A percentile compares a stretch with the other conserved stretches of the same genome.
Conservation (phyloP, 495 filamentous ascomycete species). For the Friedmanniomyces simplex region DNA sequence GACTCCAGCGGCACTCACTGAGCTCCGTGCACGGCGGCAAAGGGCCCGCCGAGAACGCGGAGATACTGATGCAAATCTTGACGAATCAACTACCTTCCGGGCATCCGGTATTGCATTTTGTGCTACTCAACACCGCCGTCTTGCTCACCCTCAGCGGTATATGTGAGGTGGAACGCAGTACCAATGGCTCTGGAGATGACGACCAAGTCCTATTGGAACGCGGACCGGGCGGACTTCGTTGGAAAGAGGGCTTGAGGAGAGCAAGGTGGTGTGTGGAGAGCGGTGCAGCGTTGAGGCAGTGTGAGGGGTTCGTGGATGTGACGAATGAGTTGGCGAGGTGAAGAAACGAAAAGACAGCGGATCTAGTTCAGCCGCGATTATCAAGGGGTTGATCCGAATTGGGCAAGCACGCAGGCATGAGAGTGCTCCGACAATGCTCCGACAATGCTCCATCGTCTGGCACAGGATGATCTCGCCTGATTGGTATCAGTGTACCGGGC, state of each 20-base stretch:
- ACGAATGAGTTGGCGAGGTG: conserved; percentile 22
- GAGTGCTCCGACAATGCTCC: too few species aligned
- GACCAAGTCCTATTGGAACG: conserved; percentile 64
- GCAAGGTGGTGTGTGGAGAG: conserved; percentile 76
- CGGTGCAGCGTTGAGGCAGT: conserved; percentile 66
- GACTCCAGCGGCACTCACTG: conserved; percentile 64
- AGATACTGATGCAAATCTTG: conserved; percentile 67
- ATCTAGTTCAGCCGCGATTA: too few species aligned
- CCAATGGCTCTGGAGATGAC: conserved; percentile 65
- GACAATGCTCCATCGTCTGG: too few species aligned
- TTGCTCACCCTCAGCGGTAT: conserved; percentile 72
- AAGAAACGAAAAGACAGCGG: too few species aligned
- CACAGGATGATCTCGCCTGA: too few species aligned
- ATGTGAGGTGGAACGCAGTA: conserved; percentile 69
- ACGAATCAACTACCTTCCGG: conserved; percentile 57
- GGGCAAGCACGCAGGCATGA: too few species aligned
- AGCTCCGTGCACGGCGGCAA: conserved; percentile 70
- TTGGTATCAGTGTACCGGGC: too few species aligned
- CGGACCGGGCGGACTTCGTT: conserved; percentile 73
- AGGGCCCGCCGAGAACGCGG: conserved; percentile 75
- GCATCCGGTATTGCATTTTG: conserved; percentile 84
- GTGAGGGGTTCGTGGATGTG: conserved; percentile 32
- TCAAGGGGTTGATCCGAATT: too few species aligned
- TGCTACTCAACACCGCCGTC: conserved; percentile 86
- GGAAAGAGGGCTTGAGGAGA: conserved; percentile 83